Evolutionary conservation across 75 land plant genomes (phyloP), one percentile per base, ranked within the genome.

Genomic region (Chamaecyparis obtusa): DNA sequence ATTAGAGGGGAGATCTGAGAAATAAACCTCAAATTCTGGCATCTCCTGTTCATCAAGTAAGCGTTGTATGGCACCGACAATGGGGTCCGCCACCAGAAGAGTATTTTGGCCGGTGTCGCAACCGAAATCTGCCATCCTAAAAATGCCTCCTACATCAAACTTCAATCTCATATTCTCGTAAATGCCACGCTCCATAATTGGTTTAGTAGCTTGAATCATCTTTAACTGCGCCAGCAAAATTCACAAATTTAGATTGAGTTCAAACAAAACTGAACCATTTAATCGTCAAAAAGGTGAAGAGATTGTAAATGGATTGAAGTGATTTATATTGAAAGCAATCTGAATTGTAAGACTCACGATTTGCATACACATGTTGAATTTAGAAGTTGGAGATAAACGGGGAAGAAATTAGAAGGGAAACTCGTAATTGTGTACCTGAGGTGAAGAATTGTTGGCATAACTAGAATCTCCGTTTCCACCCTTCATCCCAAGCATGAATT

Each of bases 31-130:
- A 64, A 93, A 88, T 32, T 92, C 94, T 19, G 87, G 94, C 3
- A 67, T 36, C 8, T 33, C 27, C 33, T 35, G 9, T 36, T 35
- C 41, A 3, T 41, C 15, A 16, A 11, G n/a, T 15, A 5, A 15
- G 9, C n/a, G 21, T 5, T 72, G 35, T 5, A 91, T 5, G 9
- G 87, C 69, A 72, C 80, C 86, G 39, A 88, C 27, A 33, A 93
- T 87, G 81, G 82, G 84, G 83, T 89, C 77, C 17, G 86, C 85
- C 5, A 84, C 84, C 9, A 72, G n/a, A 57, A 93, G 85, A 3
- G 93, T 86, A 85, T 93, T 93, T 15, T 89, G 84, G 17, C 93
- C 94, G 16, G 78, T 54, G 1, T 88, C 88, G 77, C 93, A 93
- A 15, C 94, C 94, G 0, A 92, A 74, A 57, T 93, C 94, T 51